A percentile compares a stretch with the other conserved stretches of the same genome.
phyloP scores from a whole-genome alignment of 2,329 filamentous ascomycete species.

The Alternaria hordeiaustralica region DNA sequence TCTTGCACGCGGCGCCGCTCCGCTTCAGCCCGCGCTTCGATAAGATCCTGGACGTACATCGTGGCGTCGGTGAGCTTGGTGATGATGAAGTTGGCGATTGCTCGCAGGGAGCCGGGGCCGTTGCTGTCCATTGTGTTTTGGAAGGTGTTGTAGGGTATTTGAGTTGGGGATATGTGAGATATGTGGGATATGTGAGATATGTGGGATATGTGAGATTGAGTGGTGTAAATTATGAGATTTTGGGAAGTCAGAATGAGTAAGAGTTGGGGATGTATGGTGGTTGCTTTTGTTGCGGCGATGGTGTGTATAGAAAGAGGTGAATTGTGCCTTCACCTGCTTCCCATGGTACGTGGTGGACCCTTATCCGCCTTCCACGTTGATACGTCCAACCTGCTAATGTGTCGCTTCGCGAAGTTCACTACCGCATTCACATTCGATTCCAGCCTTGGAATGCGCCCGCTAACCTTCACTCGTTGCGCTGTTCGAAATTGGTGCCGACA shows the following conservation, averaged over 20 bases:
- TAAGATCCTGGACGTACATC: not conserved
- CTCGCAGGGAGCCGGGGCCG: not conserved
- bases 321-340: not conserved
- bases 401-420: not conserved
- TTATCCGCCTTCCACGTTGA: not conserved
- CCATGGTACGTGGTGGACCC: not conserved
- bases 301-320: not conserved
- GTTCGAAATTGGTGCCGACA: no score
- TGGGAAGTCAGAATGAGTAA: not conserved
- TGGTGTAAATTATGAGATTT: not conserved
- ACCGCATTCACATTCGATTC: no score
- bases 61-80: not conserved
- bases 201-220: no score
- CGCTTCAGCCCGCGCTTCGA: not conserved
- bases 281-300: not conserved
- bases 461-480: no score
- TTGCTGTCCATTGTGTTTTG: not conserved
- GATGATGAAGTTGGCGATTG: not conserved
- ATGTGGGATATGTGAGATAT: no score
- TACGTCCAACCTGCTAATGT: not conserved
- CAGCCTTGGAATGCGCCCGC: no score
- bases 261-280: rapidly evolving
- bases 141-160: not conserved
- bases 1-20: not conserved
- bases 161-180: no score